Base-by-base conservation (phyloP, 1,284 basidiomycete genomes). In the Apiotrichum gracile region DNA sequence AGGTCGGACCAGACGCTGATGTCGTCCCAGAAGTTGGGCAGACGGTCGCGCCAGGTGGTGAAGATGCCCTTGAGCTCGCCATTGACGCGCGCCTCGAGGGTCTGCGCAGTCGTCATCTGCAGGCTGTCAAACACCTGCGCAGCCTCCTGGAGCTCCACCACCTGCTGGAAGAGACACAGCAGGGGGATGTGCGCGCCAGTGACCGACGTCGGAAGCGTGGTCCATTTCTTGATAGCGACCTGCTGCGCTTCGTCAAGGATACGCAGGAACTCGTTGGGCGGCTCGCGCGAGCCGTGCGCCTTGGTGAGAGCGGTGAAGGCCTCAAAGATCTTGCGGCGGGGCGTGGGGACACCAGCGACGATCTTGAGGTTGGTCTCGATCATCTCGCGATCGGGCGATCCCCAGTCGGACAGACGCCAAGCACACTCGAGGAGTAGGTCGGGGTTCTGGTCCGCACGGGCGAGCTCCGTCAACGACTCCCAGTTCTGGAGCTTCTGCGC, bases 1-100 rank as follows among this genome's bases (percentile, higher is more conserved):
- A 99, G 80, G 72, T 99, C 96, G 62, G 90, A 93, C 96, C 96
- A 99, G 51, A 97, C 88, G 64, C 89, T 93, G 76, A 99, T 97
- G 72, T 98, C 96, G 70, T 99, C 96, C 76, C 91, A 91, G 57
- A 88, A 80, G 72, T 97, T 97, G 2, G 96, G 96, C 24, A 99
- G 79, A 33, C 96, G 85, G 71, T 99, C 96, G 55, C 96, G 84
- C 96, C 96, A 99, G 0, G 93, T 91, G 66, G 91, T 88, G 52
- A 97, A 83, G 51, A 96, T 89, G 79, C 90, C 85, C 77, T 99
- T 99, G 62, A 99, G 80, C 71, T 99, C 96, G 1, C 85, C 84
- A 0, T 91, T 97, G 41, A 74, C 74, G 57, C 94, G 89, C 75
- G 91, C 88, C 74, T 98, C 96, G 56, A 98, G 78, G 67, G 98